Base-by-base conservation (phyloP, 176 grass and related monocot genomes). In the Phragmites australis region DNA sequence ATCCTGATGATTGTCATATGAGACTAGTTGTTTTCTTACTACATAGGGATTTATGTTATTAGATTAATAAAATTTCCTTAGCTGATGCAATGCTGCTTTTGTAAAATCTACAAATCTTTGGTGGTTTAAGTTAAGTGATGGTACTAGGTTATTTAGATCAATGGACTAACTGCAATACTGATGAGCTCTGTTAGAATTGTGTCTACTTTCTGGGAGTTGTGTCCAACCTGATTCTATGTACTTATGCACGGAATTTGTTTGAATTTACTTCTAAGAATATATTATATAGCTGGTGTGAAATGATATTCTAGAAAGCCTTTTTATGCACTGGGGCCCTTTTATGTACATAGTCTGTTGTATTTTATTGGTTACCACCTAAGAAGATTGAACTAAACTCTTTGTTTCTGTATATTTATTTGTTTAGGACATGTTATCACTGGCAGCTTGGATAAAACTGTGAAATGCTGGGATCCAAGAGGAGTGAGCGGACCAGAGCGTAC, bases 401-500 rank as follows among this genome's bases (percentile, higher is more conserved):
- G 6, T 66, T 48, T 79, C 6, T 72, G 49, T 70, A 30, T 82
- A 29, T 79, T 55, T 79, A 40, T 79, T 62, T 63, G 49, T 55
- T 63, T 77, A 98, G 96, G 96, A 0, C 96, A 99, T 93, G 96
- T 99, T 34, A 93, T 99, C 40, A 93, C 90, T 52, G 96, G 96
- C 27, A 95, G 96, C 88, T 99, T 92, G 96, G 96, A 99, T 85
- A 99, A 93, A 75, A 99, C 88, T 79, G 56, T 99, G 51, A 99
- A 99, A 75, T 95, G 92, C 72, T 99, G 96, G 93, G 93, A 99
- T 83, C 92, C 93, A 70, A 90, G 96, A 87, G 96, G 96, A 52
- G 92, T 90, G 52, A 88, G 76, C 23, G 91, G 91, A 17, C 79
- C 85, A 48, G 90, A 99, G 47, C 79, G 66, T 53, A 89, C 86